Evolutionary conservation across 2,329 filamentous ascomycete species (phyloP).

Genomic region (Trichoderma breve): DNA sequence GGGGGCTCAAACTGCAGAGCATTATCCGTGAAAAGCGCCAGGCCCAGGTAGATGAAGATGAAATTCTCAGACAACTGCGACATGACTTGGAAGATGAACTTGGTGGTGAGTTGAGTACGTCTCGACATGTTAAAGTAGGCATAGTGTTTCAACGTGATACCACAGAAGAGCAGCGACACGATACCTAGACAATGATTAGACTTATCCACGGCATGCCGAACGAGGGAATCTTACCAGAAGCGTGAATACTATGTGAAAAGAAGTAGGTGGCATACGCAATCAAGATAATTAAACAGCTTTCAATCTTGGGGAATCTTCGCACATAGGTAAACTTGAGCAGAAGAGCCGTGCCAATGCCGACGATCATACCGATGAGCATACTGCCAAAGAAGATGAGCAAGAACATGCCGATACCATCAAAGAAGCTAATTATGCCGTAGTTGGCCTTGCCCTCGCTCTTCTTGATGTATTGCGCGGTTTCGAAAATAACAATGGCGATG

Average conservation of each 20-base stretch:
- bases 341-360: slow-evolving; percentile 84
- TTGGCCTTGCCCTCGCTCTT: slow-evolving; percentile 76
- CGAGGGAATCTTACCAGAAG: slow-evolving; percentile 70
- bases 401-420: slow-evolving; percentile 92
- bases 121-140: slow-evolving; percentile 99
- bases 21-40: slow-evolving; percentile 90
- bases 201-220: background rate
- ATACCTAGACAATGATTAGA: slow-evolving; percentile 61
- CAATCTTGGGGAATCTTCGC: slow-evolving; percentile 88
- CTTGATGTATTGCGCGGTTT: slow-evolving; percentile 75
- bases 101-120: slow-evolving; percentile 93
- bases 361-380: slow-evolving; percentile 79
- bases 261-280: slow-evolving; percentile 97
- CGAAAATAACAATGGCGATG: slow-evolving; percentile 96
- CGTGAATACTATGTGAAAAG: slow-evolving; percentile 90
- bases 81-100: slow-evolving; percentile 93
- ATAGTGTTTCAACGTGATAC: slow-evolving; percentile 97
- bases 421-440: slow-evolving; percentile 75
- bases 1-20: slow-evolving; percentile 88
- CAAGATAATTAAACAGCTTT: slow-evolving; percentile 89
- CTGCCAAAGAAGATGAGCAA: slow-evolving; percentile 95
- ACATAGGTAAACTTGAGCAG: slow-evolving; percentile 94
- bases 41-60: slow-evolving; percentile 97
- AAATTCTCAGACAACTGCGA: slow-evolving; percentile 98
- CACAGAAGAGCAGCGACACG: slow-evolving; percentile 93